A percentile compares a stretch with the other conserved stretches of the same genome.
These are phyloP conservation scores for Rhynchosporium secalis DNA, from an alignment of 2,329 filamentous ascomycete species.

Conservation along the genomic window DNA sequence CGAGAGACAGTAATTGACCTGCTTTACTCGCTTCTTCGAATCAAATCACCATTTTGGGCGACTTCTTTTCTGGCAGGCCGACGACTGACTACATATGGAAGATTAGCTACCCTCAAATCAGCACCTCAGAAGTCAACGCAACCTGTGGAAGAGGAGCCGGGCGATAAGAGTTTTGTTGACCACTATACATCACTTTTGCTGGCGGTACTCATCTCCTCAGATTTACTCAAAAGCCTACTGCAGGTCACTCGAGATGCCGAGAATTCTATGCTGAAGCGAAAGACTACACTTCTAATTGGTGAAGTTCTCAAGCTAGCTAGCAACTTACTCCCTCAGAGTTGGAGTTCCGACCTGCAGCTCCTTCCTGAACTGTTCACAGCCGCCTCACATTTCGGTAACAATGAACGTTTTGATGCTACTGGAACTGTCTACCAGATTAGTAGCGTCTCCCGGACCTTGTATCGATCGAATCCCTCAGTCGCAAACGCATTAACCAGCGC, in stretches of 20 bases:
- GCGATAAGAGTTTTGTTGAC: slow-evolving; percentile 82
- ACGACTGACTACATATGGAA: slow-evolving; percentile 91
- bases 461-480: slow-evolving; percentile 65
- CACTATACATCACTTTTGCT: slow-evolving; percentile 91
- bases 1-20: slow-evolving; percentile 84
- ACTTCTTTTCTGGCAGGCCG: slow-evolving; percentile 92
- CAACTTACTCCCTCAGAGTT: slow-evolving; percentile 75
- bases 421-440: slow-evolving; percentile 97
- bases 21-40: slow-evolving; percentile 75
- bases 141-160: slow-evolving; percentile 62
- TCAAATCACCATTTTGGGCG: slow-evolving; percentile 93
- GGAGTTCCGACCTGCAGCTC: slow-evolving; percentile 83
- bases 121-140: slow-evolving; percentile 50
- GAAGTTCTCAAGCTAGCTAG: slow-evolving; percentile 90
- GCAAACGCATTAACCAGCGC: slow-evolving; percentile 30
- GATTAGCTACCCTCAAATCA: slow-evolving; percentile 80
- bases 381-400: slow-evolving; percentile 69
- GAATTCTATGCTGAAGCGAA: slow-evolving; percentile 73
- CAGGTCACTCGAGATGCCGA: slow-evolving; percentile 68
- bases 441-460: slow-evolving; percentile 90
- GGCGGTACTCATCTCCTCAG: slow-evolving; percentile 80
- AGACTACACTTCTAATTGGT: slow-evolving; percentile 86
- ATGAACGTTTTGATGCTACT: slow-evolving; percentile 77
- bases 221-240: slow-evolving; percentile 63
- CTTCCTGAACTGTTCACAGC: slow-evolving; percentile 81